Conservation (phyloP, 108 stramenopile species). For the Fistulifera solaris region DNA sequence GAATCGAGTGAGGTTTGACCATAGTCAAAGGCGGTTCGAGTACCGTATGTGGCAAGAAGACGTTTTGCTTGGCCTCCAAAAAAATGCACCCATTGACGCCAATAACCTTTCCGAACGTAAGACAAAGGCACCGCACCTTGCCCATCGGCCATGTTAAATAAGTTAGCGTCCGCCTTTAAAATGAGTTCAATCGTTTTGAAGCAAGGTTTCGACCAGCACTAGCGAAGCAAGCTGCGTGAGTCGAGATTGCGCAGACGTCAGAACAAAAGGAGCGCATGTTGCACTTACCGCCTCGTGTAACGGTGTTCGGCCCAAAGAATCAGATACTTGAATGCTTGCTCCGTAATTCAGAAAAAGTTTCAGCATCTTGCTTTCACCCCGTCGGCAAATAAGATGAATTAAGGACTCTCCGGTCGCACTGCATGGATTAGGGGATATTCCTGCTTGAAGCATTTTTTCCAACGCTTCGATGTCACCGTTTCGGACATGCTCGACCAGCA, state of each 20-base stretch:
- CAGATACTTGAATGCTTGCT: slow-evolving; percentile 28
- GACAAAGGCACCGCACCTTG: slow-evolving; percentile 50
- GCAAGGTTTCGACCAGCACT: slow-evolving; percentile 60
- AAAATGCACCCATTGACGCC: slow-evolving; percentile 43
- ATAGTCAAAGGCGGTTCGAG: background rate
- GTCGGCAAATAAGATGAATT: slow-evolving; percentile 52
- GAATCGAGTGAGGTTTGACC: slow-evolving; percentile 5
- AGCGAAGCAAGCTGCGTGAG: slow-evolving; percentile 4
- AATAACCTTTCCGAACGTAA: slow-evolving; percentile 50
- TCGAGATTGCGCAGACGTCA: too few relatives aligned
- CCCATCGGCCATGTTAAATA: slow-evolving; percentile 42
- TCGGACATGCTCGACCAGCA: slow-evolving; percentile 46
- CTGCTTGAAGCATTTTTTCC: slow-evolving; percentile 27
- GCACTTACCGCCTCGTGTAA: slow-evolving; percentile 71
- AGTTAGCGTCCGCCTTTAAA: slow-evolving; percentile 23
- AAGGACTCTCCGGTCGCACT: slow-evolving; percentile 65
- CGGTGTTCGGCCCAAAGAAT: slow-evolving; percentile 78
- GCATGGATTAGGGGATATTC: slow-evolving; percentile 66
- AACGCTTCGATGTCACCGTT: slow-evolving; percentile 31
- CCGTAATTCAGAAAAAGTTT: slow-evolving; percentile 30
- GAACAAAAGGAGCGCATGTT: too few relatives aligned
- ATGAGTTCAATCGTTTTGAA: slow-evolving; percentile 43
- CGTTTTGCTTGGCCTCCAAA: slow-evolving; percentile 31
- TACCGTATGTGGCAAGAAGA: slow-evolving; percentile 35
- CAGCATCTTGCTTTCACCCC: slow-evolving; percentile 33